phyloP scores from a whole-genome alignment of 306 rosid genomes.

The Ormosia emarginata region DNA sequence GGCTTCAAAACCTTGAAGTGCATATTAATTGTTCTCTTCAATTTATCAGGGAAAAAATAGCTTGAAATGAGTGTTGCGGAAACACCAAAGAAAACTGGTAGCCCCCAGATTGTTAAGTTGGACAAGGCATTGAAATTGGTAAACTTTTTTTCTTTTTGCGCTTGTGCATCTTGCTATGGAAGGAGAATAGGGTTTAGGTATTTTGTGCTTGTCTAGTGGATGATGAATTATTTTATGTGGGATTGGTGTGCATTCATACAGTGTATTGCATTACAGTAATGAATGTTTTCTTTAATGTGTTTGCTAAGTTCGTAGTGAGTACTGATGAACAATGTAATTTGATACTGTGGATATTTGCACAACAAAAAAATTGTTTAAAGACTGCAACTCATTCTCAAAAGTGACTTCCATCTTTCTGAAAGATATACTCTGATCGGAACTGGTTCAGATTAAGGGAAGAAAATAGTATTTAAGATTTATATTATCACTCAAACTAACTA shows the following conservation, averaged over 20 bases:
- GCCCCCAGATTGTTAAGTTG: conserved; percentile 62
- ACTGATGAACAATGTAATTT: background rate
- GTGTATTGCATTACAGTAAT: background rate
- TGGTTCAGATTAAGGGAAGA: too few species aligned
- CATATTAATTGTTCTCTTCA: conserved; percentile 10
- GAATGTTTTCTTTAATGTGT: background rate
- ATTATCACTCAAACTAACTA: too few species aligned
- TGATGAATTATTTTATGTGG: background rate
- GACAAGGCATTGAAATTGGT: conserved; percentile 74
- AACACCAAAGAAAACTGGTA: conserved; percentile 34
- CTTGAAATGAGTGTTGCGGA: conserved; percentile 46
- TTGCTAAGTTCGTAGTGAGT: background rate
- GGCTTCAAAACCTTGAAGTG: background rate
- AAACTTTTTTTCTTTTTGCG: conserved; percentile 13
- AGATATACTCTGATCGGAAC: background rate
- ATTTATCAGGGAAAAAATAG: conserved; percentile 19
- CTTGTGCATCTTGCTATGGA: background rate
- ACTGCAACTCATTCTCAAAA: background rate
- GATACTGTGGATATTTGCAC: background rate
- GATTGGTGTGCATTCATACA: conserved; percentile 1
- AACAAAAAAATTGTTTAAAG: background rate
- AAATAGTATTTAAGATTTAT: too few species aligned
- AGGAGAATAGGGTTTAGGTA: background rate
- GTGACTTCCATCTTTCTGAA: background rate
- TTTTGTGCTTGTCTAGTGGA: background rate